Evolutionary conservation across 768 basidiomycete genomes (phyloP).

Genomic region (Thelephora ganbajun): DNA sequence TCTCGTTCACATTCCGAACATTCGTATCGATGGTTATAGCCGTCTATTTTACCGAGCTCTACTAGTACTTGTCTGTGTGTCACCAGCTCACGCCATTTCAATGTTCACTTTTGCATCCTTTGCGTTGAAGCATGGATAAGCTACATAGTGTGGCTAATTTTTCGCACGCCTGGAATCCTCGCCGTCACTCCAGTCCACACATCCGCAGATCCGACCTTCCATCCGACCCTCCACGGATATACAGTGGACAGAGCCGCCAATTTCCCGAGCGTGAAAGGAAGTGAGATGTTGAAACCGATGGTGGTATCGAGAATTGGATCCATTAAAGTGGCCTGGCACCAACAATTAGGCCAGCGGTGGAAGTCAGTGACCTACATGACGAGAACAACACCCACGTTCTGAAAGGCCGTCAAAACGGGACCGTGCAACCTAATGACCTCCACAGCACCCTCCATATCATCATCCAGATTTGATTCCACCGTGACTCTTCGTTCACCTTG

Average conservation of each 20-base stretch:
- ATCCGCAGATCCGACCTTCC: too few relatives aligned
- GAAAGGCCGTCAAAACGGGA: constrained; percentile 65
- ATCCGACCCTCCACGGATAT: constrained; percentile 18
- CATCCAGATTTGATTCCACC: constrained; percentile 57
- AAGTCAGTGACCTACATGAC: constrained; percentile 5
- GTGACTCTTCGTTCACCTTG: constrained; percentile 36
- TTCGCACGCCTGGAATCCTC: too few relatives aligned
- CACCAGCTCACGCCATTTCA: too few relatives aligned
- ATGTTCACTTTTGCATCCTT: too few relatives aligned
- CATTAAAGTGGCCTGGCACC: constrained; percentile 68
- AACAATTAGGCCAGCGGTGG: constrained; percentile 2
- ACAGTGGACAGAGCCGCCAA: constrained; percentile 66
- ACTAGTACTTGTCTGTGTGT: too few relatives aligned
- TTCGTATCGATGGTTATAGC: too few relatives aligned
- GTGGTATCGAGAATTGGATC: constrained; percentile 75
- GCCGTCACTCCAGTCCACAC: too few relatives aligned
- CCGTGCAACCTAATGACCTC: constrained; percentile 91
- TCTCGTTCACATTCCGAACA: too few relatives aligned
- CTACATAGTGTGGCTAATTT: too few relatives aligned
- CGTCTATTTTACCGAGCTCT: too few relatives aligned
- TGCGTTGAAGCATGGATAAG: too few relatives aligned
- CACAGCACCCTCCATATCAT: constrained; percentile 89
- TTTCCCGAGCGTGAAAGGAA: constrained; percentile 89
- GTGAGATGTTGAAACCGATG: constrained; percentile 67
- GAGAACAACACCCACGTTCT: constrained; percentile 44